Base-by-base conservation (phyloP, 164 flowering plant species). In the Akebia trifoliata region DNA sequence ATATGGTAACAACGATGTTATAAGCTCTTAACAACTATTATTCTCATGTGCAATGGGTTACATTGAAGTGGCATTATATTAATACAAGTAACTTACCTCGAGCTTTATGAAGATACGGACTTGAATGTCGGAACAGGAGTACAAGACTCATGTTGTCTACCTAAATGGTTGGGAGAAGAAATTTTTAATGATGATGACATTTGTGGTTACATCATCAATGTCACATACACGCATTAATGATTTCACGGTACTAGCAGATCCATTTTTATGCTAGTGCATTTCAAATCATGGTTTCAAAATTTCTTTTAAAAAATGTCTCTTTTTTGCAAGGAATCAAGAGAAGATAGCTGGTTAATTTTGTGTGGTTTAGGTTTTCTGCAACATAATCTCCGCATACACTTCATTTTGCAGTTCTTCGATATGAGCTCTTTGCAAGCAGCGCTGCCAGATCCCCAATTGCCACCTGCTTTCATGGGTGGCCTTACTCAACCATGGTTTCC, bases 371-470 rank as follows among this genome's bases (percentile, higher is more conserved):
- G 34, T 44, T 53, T 6, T 43, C 40, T 42, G 47, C 48, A 55
- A 17, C 28, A 28, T 29, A 24, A 0, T 39, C 30, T 25, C 28
- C 18, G 39, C 35, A 11, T 24, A n/a, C 35, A 30, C 18, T 45
- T 50, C 28, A 15, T 3, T 15, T 51, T 69, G 69, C 76, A 93
- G 92, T 82, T 87, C 67, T 72, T 82, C 66, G 84, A 82, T 71
- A 84, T 89, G 90, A 79, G 76, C 62, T 74, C 96, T 36, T 68
- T 89, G 70, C 87, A 85, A 68, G 68, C 83, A 42, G 84, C 87
- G 29, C 64, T 92, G 52, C 96, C 96, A n/a, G 66, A 67, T 72
- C 39, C 73, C 26, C 72, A 71, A 50, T 49, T 68, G 62, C 72
- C 79, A 51, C 31, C 87, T 45, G 29, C 81, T 50, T 80, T 74